Percentiles rank a stretch among this genome's conserved stretches.
These are phyloP conservation scores for Rhododendron griersonianum DNA, from an alignment of 148 eudicot species.

Conservation along the genomic window DNA sequence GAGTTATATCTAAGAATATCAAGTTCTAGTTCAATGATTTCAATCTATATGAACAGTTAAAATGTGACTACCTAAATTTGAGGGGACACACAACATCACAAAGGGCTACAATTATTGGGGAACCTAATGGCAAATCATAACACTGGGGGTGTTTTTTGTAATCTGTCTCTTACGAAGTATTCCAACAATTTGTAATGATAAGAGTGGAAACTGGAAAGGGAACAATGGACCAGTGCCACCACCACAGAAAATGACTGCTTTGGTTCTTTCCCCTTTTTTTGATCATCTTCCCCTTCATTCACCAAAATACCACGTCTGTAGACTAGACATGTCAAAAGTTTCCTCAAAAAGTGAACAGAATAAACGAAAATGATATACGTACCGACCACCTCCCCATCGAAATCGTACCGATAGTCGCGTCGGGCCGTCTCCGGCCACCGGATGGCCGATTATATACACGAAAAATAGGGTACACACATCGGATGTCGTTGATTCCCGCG, in stretches of 20 bases:
- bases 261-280: background rate
- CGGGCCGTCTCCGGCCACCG: too few species aligned
- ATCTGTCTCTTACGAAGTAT: background rate
- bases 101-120: background rate
- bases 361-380: too few species aligned
- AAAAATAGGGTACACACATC: too few species aligned
- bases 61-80: background rate
- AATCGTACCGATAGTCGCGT: too few species aligned
- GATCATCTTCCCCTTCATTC: too few species aligned
- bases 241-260: background rate
- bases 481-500: too few species aligned
- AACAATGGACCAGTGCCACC: conserved; percentile 7
- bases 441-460: too few species aligned
- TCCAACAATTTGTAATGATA: background rate
- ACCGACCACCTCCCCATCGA: too few species aligned
- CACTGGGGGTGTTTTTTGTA: background rate
- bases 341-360: background rate
- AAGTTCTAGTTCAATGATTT: background rate
- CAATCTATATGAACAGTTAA: background rate
- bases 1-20: background rate
- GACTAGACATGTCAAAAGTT: background rate
- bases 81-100: background rate
- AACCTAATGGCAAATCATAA: background rate
- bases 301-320: background rate
- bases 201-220: background rate